phyloP scores from a whole-genome alignment of 1,284 basidiomycete species.

The Mycena sp. region DNA sequence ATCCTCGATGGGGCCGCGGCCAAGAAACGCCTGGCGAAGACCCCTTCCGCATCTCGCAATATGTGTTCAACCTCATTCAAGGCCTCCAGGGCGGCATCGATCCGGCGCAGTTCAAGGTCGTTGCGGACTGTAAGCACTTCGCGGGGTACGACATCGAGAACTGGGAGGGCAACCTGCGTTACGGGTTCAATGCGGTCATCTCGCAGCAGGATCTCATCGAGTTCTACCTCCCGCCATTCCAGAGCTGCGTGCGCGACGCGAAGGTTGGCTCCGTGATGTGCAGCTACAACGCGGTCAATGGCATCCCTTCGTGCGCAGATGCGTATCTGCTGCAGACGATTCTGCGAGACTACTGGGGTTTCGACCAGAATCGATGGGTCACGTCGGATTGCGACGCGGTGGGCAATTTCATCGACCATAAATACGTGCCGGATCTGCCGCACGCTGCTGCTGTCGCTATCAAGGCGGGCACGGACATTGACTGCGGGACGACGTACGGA shows the following conservation, averaged over 20 bases:
- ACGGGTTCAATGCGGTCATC: constrained; percentile 60
- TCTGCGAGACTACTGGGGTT: constrained; percentile 59
- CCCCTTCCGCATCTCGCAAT: constrained; percentile 60
- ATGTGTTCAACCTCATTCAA: constrained; percentile 61
- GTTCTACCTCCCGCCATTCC: constrained; percentile 63
- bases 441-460: constrained; percentile 59
- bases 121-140: constrained; percentile 42
- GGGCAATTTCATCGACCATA: constrained; percentile 55
- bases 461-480: constrained; percentile 63
- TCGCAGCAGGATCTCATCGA: constrained; percentile 63
- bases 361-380: constrained; percentile 60
- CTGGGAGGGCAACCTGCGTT: constrained; percentile 53
- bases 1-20: constrained; percentile 23
- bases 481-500: constrained; percentile 60
- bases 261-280: constrained; percentile 62
- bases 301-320: constrained; percentile 62
- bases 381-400: constrained; percentile 53
- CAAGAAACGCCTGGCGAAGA: constrained; percentile 65
- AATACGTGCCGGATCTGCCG: constrained; percentile 52
- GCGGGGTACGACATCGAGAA: constrained; percentile 56
- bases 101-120: constrained; percentile 52
- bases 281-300: constrained; percentile 65
- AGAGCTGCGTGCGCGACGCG: constrained; percentile 64
- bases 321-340: constrained; percentile 59
- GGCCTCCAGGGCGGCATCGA: constrained; percentile 66